Evolutionary conservation across 1,284 basidiomycete genomes (phyloP), one percentile per base, ranked within the genome.

Genomic region (Serendipita sp.): DNA sequence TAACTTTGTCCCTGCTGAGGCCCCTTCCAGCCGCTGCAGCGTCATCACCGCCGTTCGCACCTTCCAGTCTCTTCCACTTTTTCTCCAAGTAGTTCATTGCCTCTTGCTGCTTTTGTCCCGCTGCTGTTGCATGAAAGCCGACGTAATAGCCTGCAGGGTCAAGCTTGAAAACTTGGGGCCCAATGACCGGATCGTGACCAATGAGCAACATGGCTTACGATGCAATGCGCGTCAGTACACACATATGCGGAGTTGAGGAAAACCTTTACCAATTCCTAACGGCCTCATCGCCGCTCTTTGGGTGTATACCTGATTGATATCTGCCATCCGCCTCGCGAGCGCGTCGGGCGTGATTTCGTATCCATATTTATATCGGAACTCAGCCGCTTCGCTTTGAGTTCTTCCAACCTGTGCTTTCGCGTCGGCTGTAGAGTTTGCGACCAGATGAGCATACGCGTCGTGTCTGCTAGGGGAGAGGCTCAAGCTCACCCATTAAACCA

Each of bases 241-340:
- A 2, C 8, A n/a, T 55, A 43, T 32, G 8, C 61, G 2, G 13
- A n/a, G 49, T 22, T 17, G 58, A 15, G 32, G 38, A 41, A 13
- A n/a, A 29, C 1, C 74, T 87, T 68, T 70, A 94, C 93, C 85
- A 66, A 99, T 96, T 58, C 96, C 96, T 34, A 98, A 78, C 3
- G 96, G 96, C 62, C 96, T 83, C 93, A 99, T 99, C 53, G 85
- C 96, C 0, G 96, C 96, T 66, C 91, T 83, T 75, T 98, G 95
- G 0, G 95, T 99, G 76, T 97, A 96, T 1, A 99, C 95, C 76
- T 99, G 96, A 75, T 99, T 99, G 75, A 99, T 93, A 74, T 98
- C 98, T 43, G 96, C 95, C 72, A 99, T 78, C 60, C 96, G 82
- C 70, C 94, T 87, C 41, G 96, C 91, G 49, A 99, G 82, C 35